Percentiles rank a stretch among this genome's conserved stretches.
phyloP scores from a whole-genome alignment of 129 eudicot genomes.

The Erigeron canadensis region DNA sequence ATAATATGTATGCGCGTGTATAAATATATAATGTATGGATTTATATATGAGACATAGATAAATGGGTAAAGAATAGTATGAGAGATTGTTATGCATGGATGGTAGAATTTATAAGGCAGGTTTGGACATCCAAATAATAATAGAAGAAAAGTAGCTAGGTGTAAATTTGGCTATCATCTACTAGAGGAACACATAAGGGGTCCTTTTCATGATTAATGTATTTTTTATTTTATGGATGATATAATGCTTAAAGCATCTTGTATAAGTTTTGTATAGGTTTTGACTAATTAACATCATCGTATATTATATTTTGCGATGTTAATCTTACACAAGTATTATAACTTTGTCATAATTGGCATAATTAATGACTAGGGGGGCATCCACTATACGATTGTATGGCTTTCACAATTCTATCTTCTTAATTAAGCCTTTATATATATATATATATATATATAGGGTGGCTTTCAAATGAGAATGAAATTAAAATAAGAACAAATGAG shows the following conservation, averaged over 20 bases:
- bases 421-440: too few relatives aligned
- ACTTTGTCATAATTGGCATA: too few relatives aligned
- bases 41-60: not conserved
- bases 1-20: constrained; percentile 24
- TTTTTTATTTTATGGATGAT: not conserved
- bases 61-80: constrained; percentile 21
- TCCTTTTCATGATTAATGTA: constrained; percentile 21
- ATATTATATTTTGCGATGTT: not conserved
- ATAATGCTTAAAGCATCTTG: constrained; percentile 10
- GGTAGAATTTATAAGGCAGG: constrained; percentile 27
- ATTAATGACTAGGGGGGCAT: not conserved
- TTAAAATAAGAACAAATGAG: too few relatives aligned
- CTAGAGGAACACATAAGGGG: constrained; percentile 34
- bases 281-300: not conserved
- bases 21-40: not conserved
- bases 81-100: constrained; percentile 25
- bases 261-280: constrained; percentile 5
- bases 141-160: constrained; percentile 38
- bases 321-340: too few relatives aligned
- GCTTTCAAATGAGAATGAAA: too few relatives aligned
- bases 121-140: constrained; percentile 43
- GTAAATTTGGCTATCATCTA: constrained; percentile 49
- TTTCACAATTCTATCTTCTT: too few relatives aligned
- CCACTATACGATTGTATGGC: too few relatives aligned
- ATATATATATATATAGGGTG: too few relatives aligned